Base-by-base conservation (phyloP, 208 protist species). In the Trypanosoma caninum region DNA sequence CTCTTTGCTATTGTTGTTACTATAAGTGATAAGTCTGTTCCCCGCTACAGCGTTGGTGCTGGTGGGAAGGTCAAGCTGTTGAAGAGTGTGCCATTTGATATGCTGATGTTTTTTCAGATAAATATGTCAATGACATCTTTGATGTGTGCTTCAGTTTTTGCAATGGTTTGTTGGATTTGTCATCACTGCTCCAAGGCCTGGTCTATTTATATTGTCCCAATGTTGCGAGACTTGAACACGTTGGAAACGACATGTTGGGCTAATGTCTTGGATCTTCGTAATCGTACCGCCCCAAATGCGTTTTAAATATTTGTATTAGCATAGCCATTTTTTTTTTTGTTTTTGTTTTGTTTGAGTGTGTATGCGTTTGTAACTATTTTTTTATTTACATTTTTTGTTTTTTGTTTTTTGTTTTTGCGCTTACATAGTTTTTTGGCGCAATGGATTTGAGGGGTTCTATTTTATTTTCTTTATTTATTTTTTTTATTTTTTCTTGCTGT, bases 191-290 rank as follows among this genome's bases (percentile, higher is more conserved):
- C 74, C 53, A 64, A 62, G 4, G 68, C 55, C n/a, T 85, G 70
- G 47, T 16, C 30, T 20, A 46, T 74, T 2, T 80, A 78, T 41
- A 56, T 84, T 28, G 11, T 73, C 13, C 69, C 64, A 2, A 75
- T 80, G 58, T 33, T 84, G 13, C 25, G 59, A 3, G 64, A 77
- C 20, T 22, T 80, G 9, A 65, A 64, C 35, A 23, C 40, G 18
- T 46, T 84, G 8, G 69, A 78, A 30, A 60, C 42, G 16, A 33
- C 23, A 2, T 46, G 68, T 33, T 91, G 84, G 84, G 53, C 57
- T 18, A 48, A 44, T 18, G 65, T 69, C 10, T 59, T 77, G 14
- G 83, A 90, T 48, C 71, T 82, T n/a, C 60, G 84, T 18, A 63
- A 72, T 46, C 76, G 81, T 35, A 51, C 70, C 6, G 52, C 57